A percentile compares a stretch with the other conserved stretches of the same genome.
phyloP scores from a whole-genome alignment of 352 stramenopile species.

The Blastocystis sp. region DNA sequence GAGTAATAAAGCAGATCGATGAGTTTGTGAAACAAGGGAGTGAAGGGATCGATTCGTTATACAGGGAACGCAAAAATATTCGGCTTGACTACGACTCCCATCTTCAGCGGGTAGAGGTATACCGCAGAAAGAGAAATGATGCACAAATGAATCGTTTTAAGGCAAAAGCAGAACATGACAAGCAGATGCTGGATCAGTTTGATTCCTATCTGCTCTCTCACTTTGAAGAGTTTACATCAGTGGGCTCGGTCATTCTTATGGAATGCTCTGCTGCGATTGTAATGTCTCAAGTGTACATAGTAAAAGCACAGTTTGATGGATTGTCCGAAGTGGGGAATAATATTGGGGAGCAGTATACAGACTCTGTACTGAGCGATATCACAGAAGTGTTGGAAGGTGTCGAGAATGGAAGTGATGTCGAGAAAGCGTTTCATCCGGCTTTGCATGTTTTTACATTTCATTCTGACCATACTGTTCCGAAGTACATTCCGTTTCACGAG shows the following conservation, averaged over 20 bases:
- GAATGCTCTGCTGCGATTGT: neutral
- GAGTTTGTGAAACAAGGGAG: neutral
- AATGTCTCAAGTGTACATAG: neutral
- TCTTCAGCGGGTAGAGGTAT: neutral
- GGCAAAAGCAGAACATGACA: slow-evolving; percentile 13
- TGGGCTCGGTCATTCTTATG: neutral
- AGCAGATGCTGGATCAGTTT: neutral
- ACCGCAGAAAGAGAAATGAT: neutral
- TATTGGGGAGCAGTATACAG: neutral
- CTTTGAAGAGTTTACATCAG: neutral
- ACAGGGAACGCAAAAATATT: slow-evolving; percentile 19
- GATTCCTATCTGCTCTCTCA: neutral
- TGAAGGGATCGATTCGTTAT: neutral
- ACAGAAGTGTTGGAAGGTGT: neutral
- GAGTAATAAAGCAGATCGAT: neutral
- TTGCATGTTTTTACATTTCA: neutral
- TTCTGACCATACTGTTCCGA: neutral
- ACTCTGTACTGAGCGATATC: neutral
- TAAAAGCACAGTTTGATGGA: slow-evolving; percentile 19
- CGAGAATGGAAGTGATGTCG: neutral
- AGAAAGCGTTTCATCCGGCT: neutral
- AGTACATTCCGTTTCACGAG: neutral
- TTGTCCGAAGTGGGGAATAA: neutral
- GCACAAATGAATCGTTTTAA: neutral
- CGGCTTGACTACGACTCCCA: slow-evolving; percentile 40